Conservation (phyloP, 1,139 yeast species). For the Blastobotrys serpentis region DNA sequence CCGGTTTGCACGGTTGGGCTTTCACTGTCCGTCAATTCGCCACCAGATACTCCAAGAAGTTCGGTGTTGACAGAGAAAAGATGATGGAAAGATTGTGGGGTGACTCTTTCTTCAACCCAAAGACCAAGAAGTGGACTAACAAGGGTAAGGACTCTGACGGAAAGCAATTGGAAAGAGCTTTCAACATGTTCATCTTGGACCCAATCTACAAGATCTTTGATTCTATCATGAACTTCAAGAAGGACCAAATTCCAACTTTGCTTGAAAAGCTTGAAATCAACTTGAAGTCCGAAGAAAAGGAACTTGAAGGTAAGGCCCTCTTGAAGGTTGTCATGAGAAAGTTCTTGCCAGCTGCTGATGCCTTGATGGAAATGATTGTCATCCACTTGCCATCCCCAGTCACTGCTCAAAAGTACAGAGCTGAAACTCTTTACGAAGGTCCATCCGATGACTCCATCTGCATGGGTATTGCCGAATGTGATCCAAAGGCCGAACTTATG, state of each 20-base stretch:
- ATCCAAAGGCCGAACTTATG: constrained; percentile 98
- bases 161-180: constrained; percentile 95
- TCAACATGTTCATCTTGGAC: constrained; percentile 98
- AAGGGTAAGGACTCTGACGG: constrained; percentile 96
- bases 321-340: constrained; percentile 99
- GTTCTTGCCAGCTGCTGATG: constrained; percentile 99
- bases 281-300: constrained; percentile 94
- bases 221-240: constrained; percentile 96
- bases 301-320: constrained; percentile 97
- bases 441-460: constrained; percentile 93
- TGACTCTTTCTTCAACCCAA: constrained; percentile 99
- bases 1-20: constrained; percentile 99
- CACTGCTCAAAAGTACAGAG: constrained; percentile 99
- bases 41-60: constrained; percentile 96
- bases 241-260: constrained; percentile 88
- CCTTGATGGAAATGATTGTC: constrained; percentile 97
- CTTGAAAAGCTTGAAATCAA: constrained; percentile 88
- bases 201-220: constrained; percentile 97
- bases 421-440: constrained; percentile 99
- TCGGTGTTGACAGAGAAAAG: constrained; percentile 97
- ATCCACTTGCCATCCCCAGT: constrained; percentile 99
- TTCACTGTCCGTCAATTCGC: constrained; percentile 99
- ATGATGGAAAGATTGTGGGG: constrained; percentile 99
- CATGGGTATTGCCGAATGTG: constrained; percentile 95
- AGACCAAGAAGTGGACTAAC: constrained; percentile 99